Conservation (phyloP, 2,329 filamentous ascomycete genomes). For the Talaromyces funiculosus region DNA sequence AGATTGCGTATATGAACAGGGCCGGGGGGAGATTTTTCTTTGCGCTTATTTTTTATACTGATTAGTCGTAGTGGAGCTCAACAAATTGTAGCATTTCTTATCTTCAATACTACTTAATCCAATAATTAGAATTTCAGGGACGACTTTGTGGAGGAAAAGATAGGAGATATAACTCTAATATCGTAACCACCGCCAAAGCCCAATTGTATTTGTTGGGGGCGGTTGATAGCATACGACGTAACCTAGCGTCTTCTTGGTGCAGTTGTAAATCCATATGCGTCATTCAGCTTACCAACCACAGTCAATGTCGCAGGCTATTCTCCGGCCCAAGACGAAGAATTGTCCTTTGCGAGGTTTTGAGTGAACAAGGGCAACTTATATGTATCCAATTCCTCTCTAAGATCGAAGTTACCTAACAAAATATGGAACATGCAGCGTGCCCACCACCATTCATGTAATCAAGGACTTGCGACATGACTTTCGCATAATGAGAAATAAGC, state of each 20-base stretch:
- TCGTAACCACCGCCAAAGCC: neutral
- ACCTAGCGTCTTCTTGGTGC: neutral
- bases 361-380: constrained; percentile 38
- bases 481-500: constrained; percentile 24
- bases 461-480: constrained; percentile 52
- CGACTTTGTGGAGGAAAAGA: neutral
- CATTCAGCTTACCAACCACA: constrained; percentile 30
- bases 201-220: neutral
- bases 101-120: neutral
- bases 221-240: neutral
- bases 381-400: neutral
- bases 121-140: neutral
- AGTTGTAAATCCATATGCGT: neutral
- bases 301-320: constrained; percentile 46
- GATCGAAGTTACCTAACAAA: neutral
- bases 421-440: constrained; percentile 34
- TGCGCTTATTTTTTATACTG: neutral
- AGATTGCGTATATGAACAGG: neutral
- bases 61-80: neutral
- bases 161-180: neutral
- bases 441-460: constrained; percentile 47
- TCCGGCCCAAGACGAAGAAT: constrained; percentile 46
- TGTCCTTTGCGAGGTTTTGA: constrained; percentile 44
- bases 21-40: neutral
- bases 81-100: neutral